Conservation (phyloP, 1,284 basidiomycete genomes). For the Fomitiporia mediterranea region DNA sequence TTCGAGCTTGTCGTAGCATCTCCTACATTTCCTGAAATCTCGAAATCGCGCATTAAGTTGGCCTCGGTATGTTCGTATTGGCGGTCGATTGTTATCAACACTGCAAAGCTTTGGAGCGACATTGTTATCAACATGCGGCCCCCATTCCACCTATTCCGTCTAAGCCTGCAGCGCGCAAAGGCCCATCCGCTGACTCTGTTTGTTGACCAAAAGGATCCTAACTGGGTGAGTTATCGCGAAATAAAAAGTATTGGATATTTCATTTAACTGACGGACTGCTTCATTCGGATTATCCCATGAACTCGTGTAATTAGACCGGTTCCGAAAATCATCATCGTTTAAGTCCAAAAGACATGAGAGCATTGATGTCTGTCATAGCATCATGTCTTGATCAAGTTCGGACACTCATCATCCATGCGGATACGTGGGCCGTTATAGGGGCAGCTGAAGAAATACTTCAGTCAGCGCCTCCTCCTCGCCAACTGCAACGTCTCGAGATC, state of each 20-base stretch:
- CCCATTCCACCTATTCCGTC: constrained; percentile 44
- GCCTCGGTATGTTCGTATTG: constrained; percentile 56
- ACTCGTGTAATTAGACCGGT: no score
- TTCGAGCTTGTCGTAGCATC: constrained; percentile 53
- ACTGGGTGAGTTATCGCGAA: constrained; percentile 13
- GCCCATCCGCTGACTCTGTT: constrained; percentile 27
- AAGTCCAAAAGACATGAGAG: constrained; percentile 38
- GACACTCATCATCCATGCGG: constrained; percentile 48
- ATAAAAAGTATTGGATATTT: no score
- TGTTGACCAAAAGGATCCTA: constrained; percentile 14
- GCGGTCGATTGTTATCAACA: constrained; percentile 42
- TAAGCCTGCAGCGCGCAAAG: constrained; percentile 51
- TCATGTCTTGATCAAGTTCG: constrained; percentile 48
- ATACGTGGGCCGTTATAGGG: constrained; percentile 47
- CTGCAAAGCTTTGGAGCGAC: constrained; percentile 55
- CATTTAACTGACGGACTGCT: no score
- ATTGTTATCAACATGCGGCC: constrained; percentile 51
- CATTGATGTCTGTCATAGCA: constrained; percentile 43
- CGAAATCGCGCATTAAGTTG: constrained; percentile 39
- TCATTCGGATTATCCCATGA: no score
- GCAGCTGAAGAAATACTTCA: constrained; percentile 45
- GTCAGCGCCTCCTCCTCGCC: constrained; percentile 33
- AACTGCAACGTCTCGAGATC: constrained; percentile 54
- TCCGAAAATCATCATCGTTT: constrained; percentile 31
- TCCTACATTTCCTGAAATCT: constrained; percentile 33